Base-by-base conservation (phyloP, 495 filamentous ascomycete genomes). In the Neurospora cerealis region DNA sequence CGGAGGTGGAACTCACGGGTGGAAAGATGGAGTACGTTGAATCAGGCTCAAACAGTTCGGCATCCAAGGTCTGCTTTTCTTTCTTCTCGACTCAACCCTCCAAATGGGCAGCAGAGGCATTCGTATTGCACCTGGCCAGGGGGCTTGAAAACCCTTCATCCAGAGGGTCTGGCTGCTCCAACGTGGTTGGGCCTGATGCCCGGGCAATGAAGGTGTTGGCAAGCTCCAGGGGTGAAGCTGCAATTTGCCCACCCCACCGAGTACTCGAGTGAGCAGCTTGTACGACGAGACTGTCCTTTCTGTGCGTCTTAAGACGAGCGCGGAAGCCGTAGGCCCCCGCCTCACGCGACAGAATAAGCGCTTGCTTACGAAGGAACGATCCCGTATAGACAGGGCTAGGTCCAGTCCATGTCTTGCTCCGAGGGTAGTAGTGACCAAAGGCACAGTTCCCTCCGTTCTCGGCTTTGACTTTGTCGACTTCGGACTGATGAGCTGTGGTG, bases 391-490 rank as follows among this genome's bases (percentile, higher is more conserved):
- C n/a, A 11, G 72, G 78, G 11, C 62, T 21, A 28, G 74, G 62
- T 15, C 69, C 71, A 9, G 77, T 17, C 79, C 79, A 81, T 21
- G 73, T 69, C 39, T 78, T 72, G 13, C 69, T 38, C 44, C 71
- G 70, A n/a, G 44, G 40, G 60, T 76, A 79, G 21, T 73, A 76
- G 7, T 13, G 44, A 11, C 71, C 72, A 72, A 77, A 81, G 39
- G 39, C 39, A 5, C 39, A 40, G 15, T 40, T 15, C 39, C 39
- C 11, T 15, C 39, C 39, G 11, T 40, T 40, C 39, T 40, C 13
- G 39, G 39, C 39, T 40, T 40, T 40, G 13, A 15, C 39, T 40
- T 40, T 40, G 39, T 40, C 39, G 13, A 15, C 39, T 15, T 40
- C 39, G 39, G 39, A 15, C 39, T 40, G 13, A 40, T 40, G 39